Evolutionary conservation across 805 yeast species (phyloP).

Genomic region (Kluyveromyces nonfermentans): DNA sequence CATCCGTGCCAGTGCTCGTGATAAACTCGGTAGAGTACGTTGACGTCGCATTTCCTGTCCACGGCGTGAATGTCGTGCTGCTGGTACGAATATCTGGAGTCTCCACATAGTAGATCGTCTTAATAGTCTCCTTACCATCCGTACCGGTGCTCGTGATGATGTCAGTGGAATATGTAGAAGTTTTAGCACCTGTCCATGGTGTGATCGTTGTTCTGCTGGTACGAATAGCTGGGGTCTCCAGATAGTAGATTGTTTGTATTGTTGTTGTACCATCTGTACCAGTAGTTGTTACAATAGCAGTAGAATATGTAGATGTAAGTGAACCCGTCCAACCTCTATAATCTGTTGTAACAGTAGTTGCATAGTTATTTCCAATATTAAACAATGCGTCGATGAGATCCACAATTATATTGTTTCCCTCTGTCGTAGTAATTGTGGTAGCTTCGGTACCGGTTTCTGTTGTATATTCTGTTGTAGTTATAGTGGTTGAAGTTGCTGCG

Average conservation of each 20-base stretch:
- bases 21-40: conserved; percentile 3
- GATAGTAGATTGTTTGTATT: conserved; percentile 8
- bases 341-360: background rate
- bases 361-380: too few species aligned
- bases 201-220: background rate
- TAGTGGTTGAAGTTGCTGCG: background rate
- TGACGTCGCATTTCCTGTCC: background rate
- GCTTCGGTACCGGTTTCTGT: background rate
- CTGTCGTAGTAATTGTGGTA: too few species aligned
- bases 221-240: conserved; percentile 10
- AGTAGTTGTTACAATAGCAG: background rate
- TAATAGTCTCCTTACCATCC: background rate
- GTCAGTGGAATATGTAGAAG: background rate
- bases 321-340: conserved; percentile 1
- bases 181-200: conserved; percentile 1
- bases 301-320: background rate
- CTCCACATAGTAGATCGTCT: background rate
- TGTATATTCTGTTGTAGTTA: background rate
- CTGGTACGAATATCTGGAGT: background rate
- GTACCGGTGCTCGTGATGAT: background rate
- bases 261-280: conserved; percentile 10
- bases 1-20: conserved; percentile 8
- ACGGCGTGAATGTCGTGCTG: background rate
- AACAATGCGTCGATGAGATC: too few species aligned
- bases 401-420: too few species aligned